Conservation (phyloP, 2,329 filamentous ascomycete genomes). For the Diaporthe sp. region DNA sequence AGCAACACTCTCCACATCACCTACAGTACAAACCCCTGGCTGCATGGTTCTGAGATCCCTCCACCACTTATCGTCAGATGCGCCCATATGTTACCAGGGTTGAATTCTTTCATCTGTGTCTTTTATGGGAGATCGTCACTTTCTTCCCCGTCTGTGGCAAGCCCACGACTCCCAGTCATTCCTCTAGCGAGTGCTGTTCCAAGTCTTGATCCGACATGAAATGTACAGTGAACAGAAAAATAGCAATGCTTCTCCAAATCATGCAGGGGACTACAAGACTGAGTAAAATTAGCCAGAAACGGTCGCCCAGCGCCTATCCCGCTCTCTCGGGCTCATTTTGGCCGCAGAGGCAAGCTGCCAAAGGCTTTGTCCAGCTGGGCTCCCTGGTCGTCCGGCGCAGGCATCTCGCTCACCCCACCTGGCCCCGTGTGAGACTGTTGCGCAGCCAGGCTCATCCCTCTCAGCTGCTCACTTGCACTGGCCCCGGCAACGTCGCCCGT, state of each 20-base stretch:
- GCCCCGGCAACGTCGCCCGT: slow-evolving; percentile 42
- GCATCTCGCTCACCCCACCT: slow-evolving; percentile 48
- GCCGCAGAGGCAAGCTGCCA: slow-evolving; percentile 53
- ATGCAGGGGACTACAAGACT: not conserved
- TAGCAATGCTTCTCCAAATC: not conserved
- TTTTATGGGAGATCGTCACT: not conserved
- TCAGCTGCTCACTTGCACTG: slow-evolving; percentile 66
- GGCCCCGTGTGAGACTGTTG: slow-evolving; percentile 28
- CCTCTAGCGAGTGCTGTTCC: not conserved
- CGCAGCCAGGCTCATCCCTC: slow-evolving; percentile 54
- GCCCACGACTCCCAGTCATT: not conserved
- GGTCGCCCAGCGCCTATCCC: not conserved
- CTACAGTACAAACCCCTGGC: not conserved
- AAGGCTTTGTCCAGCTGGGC: slow-evolving; percentile 69
- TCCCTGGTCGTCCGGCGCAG: slow-evolving; percentile 56
- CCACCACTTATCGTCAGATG: not conserved
- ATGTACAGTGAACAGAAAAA: not conserved
- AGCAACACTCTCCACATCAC: not conserved
- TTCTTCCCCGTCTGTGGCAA: not conserved
- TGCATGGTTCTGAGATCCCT: not conserved
- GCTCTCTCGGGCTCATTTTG: slow-evolving; percentile 38
- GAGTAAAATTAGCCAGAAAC: not conserved
- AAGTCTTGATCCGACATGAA: not conserved
- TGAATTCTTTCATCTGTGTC: not conserved
- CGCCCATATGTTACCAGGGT: not conserved